A percentile compares a stretch with the other conserved stretches of the same genome.
Evolutionary conservation across 2,329 filamentous ascomycete species (phyloP).

Genomic region (Colletotrichum godetiae): DNA sequence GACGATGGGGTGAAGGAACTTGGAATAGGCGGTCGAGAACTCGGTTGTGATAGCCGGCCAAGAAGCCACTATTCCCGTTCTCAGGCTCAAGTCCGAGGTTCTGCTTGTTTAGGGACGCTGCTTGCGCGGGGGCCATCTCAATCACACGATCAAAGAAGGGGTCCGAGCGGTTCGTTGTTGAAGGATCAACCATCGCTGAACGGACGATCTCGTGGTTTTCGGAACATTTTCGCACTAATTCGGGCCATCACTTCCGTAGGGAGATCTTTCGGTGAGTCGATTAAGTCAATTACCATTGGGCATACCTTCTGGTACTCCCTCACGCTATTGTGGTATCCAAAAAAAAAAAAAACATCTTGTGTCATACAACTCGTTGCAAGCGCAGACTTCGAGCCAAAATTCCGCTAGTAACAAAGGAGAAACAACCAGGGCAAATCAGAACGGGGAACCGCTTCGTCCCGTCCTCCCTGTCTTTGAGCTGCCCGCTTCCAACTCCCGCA

Average conservation of each 20-base stretch:
- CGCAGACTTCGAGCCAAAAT: not conserved
- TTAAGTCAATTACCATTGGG: constrained; percentile 11
- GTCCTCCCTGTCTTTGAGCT: constrained; percentile 29
- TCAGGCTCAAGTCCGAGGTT: not conserved
- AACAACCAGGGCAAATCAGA: not conserved
- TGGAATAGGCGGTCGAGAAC: not conserved
- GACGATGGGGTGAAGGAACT: not conserved
- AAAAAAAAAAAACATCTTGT: not conserved
- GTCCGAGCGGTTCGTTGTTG: not conserved
- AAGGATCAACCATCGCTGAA: too few relatives aligned
- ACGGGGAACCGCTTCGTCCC: constrained; percentile 20
- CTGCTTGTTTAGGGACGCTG: not conserved
- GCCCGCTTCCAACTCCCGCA: constrained; percentile 40
- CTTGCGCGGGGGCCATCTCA: not conserved
- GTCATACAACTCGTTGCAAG: constrained; percentile 12
- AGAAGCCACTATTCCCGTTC: not conserved
- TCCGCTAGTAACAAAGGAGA: not conserved
- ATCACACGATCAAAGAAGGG: not conserved
- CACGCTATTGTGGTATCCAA: constrained; percentile 24
- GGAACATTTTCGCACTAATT: not conserved
- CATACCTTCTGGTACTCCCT: not conserved
- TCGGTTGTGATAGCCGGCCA: not conserved
- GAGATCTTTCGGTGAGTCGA: not conserved
- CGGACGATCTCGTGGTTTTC: not conserved
- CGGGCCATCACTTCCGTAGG: not conserved